Conservation (phyloP, 306 rosid genomes). For the Rosa persica region DNA sequence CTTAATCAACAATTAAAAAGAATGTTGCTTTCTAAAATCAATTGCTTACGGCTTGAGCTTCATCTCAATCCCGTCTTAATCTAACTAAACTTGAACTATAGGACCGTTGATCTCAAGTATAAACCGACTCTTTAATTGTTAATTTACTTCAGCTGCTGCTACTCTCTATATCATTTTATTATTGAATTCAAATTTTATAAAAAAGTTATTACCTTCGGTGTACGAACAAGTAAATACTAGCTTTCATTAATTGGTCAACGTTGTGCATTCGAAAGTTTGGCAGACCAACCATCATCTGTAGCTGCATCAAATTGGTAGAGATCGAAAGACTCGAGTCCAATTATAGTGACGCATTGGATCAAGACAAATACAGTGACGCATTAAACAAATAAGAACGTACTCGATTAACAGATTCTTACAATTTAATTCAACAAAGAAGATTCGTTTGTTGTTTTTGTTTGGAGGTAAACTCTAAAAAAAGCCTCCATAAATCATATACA, state of each 20-base stretch:
- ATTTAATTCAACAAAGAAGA: not conserved
- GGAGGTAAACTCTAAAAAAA: not conserved
- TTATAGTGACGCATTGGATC: not conserved
- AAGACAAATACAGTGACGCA: not conserved
- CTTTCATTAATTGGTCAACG: not conserved
- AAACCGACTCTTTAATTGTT: no score
- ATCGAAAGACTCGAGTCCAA: not conserved
- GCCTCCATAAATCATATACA: not conserved
- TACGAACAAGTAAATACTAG: not conserved
- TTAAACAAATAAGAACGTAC: not conserved
- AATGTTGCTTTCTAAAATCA: not conserved
- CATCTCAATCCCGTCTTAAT: not conserved
- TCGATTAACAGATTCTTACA: not conserved
- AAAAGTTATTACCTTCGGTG: not conserved
- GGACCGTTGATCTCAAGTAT: not conserved
- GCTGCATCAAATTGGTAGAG: not conserved
- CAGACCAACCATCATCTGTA: not conserved
- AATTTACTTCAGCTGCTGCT: not conserved
- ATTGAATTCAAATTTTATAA: not conserved
- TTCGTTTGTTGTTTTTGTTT: slow-evolving; percentile 9
- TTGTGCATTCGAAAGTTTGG: slow-evolving; percentile 11
- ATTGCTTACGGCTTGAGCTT: not conserved
- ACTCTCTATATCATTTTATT: not conserved
- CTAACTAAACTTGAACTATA: no score
- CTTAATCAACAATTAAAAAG: not conserved